These are phyloP conservation scores for Cruciata laevipes DNA, from an alignment of 257 asterid species.

Conservation along the genomic window DNA sequence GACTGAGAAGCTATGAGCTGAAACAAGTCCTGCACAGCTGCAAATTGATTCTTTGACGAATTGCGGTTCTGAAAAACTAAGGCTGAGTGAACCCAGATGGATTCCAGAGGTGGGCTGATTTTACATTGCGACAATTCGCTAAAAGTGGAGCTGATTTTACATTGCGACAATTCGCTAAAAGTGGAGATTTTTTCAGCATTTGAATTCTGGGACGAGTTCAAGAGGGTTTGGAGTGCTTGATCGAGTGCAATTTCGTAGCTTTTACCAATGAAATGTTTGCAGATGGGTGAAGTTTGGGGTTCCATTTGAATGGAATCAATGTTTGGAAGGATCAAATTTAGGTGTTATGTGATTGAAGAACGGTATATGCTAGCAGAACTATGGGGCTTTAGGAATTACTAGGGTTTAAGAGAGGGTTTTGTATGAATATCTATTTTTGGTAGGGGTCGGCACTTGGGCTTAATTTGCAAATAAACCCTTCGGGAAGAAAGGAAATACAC, in stretches of 20 bases:
- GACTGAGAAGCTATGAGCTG: conserved; percentile 48
- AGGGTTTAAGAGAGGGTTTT: conserved; percentile 17
- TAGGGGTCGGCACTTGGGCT: neutral
- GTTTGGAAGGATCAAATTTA: conserved; percentile 7
- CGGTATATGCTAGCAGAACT: neutral
- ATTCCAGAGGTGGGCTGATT: conserved; percentile 55
- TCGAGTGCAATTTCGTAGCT: conserved; percentile 35
- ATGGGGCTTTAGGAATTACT: neutral
- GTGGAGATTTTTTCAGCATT: conserved; percentile 18
- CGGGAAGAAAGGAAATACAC: too few species aligned
- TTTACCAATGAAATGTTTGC: conserved; percentile 28
- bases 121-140: conserved; percentile 36
- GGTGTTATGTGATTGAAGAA: neutral
- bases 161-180: conserved; percentile 39
- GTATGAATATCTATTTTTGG: neutral
- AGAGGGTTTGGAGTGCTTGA: conserved; percentile 34
- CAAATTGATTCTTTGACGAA: conserved; percentile 21
- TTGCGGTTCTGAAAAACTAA: conserved; percentile 22
- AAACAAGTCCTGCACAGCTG: conserved; percentile 39
- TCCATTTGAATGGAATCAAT: conserved; percentile 37
- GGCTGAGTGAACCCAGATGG: conserved; percentile 58
- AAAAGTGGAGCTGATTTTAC: conserved; percentile 31
- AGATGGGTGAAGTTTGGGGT: conserved; percentile 16
- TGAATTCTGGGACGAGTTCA: conserved; percentile 23
- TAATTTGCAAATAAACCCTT: neutral